Evolutionary conservation across 2,329 filamentous ascomycete species (phyloP).

Genomic region (Calonectria naviculata): DNA sequence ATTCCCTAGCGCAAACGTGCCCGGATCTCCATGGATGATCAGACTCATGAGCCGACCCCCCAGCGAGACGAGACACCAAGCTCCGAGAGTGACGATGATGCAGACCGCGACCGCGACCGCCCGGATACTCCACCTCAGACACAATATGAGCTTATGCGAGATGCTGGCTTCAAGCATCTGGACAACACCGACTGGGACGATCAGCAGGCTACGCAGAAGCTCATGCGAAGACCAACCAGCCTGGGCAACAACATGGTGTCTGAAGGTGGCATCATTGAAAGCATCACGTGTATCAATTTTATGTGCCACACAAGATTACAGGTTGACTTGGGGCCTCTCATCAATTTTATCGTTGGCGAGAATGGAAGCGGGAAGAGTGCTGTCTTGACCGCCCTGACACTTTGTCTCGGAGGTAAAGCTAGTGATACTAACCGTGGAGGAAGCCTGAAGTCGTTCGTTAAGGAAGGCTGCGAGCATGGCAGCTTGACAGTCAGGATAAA

Average conservation of each 20-base stretch:
- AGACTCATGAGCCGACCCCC: constrained; percentile 25
- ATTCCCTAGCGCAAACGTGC: constrained; percentile 45
- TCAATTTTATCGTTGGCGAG: constrained; percentile 98
- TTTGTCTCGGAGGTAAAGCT: constrained; percentile 96
- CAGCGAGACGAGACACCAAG: constrained; percentile 36
- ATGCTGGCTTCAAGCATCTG: constrained; percentile 69
- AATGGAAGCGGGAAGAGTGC: constrained; percentile 99
- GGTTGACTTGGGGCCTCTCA: constrained; percentile 88
- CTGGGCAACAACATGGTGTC: constrained; percentile 78
- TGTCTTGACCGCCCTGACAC: constrained; percentile 89
- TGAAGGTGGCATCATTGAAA: constrained; percentile 88
- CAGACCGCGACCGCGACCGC: constrained; percentile 35
- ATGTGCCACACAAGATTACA: constrained; percentile 92
- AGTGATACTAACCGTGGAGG: constrained; percentile 92
- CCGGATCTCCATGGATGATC: constrained; percentile 44
- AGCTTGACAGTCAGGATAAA: constrained; percentile 88
- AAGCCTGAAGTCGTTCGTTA: constrained; percentile 90
- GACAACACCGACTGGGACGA: constrained; percentile 69
- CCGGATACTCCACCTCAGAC: constrained; percentile 59
- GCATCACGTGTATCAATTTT: constrained; percentile 89
- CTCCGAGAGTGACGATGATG: constrained; percentile 47
- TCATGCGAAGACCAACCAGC: constrained; percentile 60
- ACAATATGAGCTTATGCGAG: constrained; percentile 71
- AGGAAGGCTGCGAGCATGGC: constrained; percentile 83
- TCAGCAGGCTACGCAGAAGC: constrained; percentile 71